A percentile compares a stretch with the other conserved stretches of the same genome.
Conservation (phyloP, 192 early-diverging fungal species). For the Backusella morwellensis region DNA sequence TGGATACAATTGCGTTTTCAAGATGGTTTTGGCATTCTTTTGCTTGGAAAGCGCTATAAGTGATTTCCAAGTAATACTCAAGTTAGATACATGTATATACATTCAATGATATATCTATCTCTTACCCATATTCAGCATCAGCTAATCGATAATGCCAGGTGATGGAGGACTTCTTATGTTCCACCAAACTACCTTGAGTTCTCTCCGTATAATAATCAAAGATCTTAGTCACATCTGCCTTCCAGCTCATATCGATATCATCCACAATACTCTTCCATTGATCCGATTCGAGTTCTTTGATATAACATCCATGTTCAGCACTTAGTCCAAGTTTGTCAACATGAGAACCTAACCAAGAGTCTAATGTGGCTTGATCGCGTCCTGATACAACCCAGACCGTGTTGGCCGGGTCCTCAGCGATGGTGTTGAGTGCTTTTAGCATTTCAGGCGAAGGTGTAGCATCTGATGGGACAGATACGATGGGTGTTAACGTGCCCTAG, state of each 20-base stretch:
- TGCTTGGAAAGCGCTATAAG: constrained; percentile 76
- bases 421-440: constrained; percentile 67
- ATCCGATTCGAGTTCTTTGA: constrained; percentile 69
- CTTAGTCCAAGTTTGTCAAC: constrained; percentile 78
- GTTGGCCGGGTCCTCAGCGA: constrained; percentile 80
- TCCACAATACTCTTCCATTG: constrained; percentile 76
- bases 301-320: constrained; percentile 98
- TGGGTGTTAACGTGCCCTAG: constrained; percentile 94
- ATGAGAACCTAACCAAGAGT: constrained; percentile 80
- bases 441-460: constrained; percentile 85
- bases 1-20: constrained; percentile 86
- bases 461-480: constrained; percentile 82
- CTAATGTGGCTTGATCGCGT: constrained; percentile 80
- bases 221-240: constrained; percentile 87
- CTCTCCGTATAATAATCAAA: constrained; percentile 96
- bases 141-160: constrained; percentile 98
- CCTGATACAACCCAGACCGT: constrained; percentile 90
- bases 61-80: not conserved
- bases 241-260: constrained; percentile 88
- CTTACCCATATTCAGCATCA: constrained; percentile 87
- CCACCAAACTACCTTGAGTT: constrained; percentile 91
- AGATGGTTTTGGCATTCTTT: constrained; percentile 97
- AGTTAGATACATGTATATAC: not conserved
- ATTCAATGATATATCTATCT: not conserved
- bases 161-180: constrained; percentile 88